Conservation (phyloP, 2,329 filamentous ascomycete genomes). For the Ploettnerulaceae sp. region DNA sequence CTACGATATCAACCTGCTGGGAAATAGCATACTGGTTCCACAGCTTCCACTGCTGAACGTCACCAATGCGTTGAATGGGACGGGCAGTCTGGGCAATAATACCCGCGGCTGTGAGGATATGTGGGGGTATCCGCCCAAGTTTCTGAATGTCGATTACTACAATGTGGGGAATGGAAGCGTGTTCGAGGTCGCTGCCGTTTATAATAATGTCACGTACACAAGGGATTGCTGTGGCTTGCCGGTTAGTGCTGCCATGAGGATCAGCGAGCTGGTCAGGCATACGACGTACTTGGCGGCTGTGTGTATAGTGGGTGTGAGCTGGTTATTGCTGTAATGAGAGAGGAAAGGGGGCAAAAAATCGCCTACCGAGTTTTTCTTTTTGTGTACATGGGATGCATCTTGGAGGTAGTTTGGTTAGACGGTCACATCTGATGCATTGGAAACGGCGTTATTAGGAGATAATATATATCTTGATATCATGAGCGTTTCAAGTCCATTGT, state of each 20-base stretch:
- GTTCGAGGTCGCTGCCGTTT: conserved; percentile 65
- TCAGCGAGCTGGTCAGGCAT: conserved; percentile 15
- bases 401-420: too few species aligned
- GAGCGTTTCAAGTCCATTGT: too few species aligned
- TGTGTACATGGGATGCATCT: not conserved
- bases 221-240: conserved; percentile 52
- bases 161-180: conserved; percentile 65
- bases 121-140: conserved; percentile 69
- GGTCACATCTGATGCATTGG: too few species aligned
- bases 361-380: too few species aligned
- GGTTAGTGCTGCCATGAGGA: conserved; percentile 24
- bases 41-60: conserved; percentile 64
- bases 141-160: conserved; percentile 82
- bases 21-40: conserved; percentile 62
- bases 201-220: conserved; percentile 70
- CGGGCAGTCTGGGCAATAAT: conserved; percentile 60
- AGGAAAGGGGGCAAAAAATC: not conserved
- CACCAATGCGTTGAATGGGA: conserved; percentile 64
- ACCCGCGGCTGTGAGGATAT: conserved; percentile 54
- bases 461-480: too few species aligned
- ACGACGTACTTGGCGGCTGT: conserved; percentile 11
- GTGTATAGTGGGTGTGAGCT: conserved; percentile 8
- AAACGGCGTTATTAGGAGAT: too few species aligned
- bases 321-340: conserved; percentile 9
- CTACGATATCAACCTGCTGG: conserved; percentile 64